Evolutionary conservation across 2,329 filamentous ascomycete species (phyloP).

Genomic region (Colletotrichum falcatum): DNA sequence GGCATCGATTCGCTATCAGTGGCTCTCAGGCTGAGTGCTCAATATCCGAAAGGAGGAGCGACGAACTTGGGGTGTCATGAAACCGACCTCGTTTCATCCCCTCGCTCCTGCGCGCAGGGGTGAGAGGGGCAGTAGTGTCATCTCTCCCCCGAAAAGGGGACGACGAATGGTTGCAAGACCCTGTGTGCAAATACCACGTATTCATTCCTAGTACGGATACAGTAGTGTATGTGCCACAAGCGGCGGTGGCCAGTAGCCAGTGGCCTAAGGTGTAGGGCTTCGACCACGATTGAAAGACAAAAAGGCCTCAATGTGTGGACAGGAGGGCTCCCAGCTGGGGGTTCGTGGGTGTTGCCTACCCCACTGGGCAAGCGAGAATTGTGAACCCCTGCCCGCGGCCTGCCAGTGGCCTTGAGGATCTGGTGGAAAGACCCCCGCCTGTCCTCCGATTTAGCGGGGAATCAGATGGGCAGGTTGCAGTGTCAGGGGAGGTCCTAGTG

Average conservation of each 20-base stretch:
- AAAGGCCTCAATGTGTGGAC: conserved; percentile 32
- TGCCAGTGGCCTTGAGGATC: conserved; percentile 10
- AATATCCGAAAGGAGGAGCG: conserved; percentile 39
- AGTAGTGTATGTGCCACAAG: conserved; percentile 30
- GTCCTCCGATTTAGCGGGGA: conserved; percentile 36
- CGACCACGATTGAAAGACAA: background rate
- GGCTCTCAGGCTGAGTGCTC: conserved; percentile 14
- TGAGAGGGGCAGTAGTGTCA: conserved; percentile 10
- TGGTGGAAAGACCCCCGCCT: conserved; percentile 23
- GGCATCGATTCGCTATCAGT: conserved; percentile 36
- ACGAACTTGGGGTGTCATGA: conserved; percentile 33
- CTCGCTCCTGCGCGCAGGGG: conserved; percentile 23
- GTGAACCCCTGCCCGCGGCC: conserved; percentile 9
- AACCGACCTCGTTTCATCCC: conserved; percentile 38
- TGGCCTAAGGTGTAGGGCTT: background rate
- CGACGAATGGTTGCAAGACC: conserved; percentile 17
- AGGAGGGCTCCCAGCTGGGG: conserved; percentile 29
- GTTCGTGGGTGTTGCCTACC: background rate
- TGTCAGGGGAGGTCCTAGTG: conserved; percentile 10
- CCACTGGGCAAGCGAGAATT: conserved; percentile 34
- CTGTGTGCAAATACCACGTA: conserved; percentile 27
- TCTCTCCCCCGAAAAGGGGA: conserved; percentile 9
- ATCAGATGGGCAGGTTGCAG: conserved; percentile 28
- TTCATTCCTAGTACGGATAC: no score
- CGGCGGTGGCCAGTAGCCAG: background rate